Conservation (phyloP, 169 alveolate genomes). For the Eimeria praecox region DNA sequence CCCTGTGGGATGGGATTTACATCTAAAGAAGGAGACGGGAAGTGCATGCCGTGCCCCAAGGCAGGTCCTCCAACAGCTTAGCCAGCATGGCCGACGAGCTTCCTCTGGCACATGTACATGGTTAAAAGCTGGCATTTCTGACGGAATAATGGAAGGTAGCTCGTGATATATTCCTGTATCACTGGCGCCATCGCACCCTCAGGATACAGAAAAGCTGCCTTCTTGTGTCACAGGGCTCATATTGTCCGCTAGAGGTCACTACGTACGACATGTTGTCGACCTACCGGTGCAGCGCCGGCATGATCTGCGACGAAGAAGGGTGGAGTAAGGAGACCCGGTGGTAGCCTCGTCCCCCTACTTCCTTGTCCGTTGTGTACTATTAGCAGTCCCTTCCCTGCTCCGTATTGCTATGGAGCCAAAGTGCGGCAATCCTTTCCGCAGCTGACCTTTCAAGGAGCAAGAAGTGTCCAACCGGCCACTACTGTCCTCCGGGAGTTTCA, state of each 20-base stretch:
- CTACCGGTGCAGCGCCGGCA: slow-evolving; percentile 59
- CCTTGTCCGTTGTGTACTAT: background rate
- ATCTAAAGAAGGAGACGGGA: slow-evolving; percentile 56
- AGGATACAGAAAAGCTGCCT: background rate
- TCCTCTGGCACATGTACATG: too few species aligned
- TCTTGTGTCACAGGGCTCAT: slow-evolving; percentile 28
- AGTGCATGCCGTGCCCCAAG: slow-evolving; percentile 16
- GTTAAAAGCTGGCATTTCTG: background rate
- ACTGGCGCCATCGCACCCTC: background rate
- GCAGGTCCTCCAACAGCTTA: background rate
- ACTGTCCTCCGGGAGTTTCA: slow-evolving; percentile 73
- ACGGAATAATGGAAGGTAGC: background rate
- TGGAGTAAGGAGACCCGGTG: slow-evolving; percentile 14
- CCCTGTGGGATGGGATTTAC: slow-evolving; percentile 31
- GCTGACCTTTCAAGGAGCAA: slow-evolving; percentile 38
- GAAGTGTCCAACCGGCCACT: slow-evolving; percentile 81
- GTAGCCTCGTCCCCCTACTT: background rate
- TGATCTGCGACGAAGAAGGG: slow-evolving; percentile 43
- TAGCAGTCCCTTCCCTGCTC: background rate
- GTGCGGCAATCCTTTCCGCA: background rate
- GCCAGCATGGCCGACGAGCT: background rate
- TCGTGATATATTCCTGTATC: background rate
- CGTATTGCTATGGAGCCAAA: background rate
- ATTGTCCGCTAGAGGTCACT: slow-evolving; percentile 43
- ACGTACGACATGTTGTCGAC: slow-evolving; percentile 39